Evolutionary conservation across 169 alveolate species (phyloP).

Genomic region (Eimeria sp.): DNA sequence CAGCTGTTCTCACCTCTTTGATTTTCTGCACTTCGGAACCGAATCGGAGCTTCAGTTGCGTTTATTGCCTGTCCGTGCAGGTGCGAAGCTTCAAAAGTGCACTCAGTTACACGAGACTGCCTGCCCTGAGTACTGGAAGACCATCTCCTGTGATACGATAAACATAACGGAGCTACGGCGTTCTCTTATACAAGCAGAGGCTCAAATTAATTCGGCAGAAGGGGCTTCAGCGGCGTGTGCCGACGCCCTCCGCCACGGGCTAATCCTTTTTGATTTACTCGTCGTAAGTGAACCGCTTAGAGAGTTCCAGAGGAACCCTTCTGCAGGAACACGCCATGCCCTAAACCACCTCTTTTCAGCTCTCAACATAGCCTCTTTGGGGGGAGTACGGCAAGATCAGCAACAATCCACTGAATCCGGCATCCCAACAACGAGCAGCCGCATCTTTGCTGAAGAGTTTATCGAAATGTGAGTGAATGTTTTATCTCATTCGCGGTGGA

Average conservation of each 20-base stretch:
- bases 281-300: not conserved
- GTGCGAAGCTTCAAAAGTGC: conserved; percentile 20
- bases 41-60: not conserved
- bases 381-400: not conserved
- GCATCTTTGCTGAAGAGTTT: not conserved
- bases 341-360: not conserved
- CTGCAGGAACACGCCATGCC: conserved; percentile 41
- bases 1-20: not conserved
- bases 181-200: not conserved
- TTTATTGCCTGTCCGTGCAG: not conserved
- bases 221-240: conserved; percentile 19
- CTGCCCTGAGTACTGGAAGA: conserved; percentile 21
- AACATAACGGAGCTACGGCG: conserved; percentile 4
- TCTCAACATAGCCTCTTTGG: conserved; percentile 1
- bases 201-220: conserved; percentile 13
- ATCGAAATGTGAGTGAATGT: conserved; percentile 17
- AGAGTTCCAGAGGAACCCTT: conserved; percentile 7
- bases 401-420: not conserved
- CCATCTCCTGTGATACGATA: not conserved
- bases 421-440: conserved; percentile 19
- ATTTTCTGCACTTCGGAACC: not conserved
- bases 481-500: no score
- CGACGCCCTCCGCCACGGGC: conserved; percentile 48
- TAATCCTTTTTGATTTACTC: conserved; percentile 13
- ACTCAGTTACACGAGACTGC: conserved; percentile 23